Evolutionary conservation across 306 rosid genomes (phyloP), one percentile per base, ranked within the genome.

Genomic region (Begonia fuchsioides): DNA sequence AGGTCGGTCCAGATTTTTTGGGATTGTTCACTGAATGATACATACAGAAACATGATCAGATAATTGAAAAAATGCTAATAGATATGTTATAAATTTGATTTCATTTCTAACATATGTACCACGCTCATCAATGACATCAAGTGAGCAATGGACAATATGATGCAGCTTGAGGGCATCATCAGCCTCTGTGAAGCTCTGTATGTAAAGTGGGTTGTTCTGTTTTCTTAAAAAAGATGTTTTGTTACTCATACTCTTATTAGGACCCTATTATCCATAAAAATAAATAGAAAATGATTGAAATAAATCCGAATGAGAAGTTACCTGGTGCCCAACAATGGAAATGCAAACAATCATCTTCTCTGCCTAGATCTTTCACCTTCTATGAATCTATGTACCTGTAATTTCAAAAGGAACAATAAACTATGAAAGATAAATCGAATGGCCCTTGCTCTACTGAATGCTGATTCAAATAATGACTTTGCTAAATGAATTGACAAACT

Each of bases 101-200:
- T 38, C n/a, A 55, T 19, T 43, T 7, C 47, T 35, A 15, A 11
- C 35, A 49, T 19, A 47, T 13, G 35, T 17, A 90, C 98, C 98
- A 79, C 95, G 79, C 74, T 90, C 95, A 43, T 85, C 98, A 13
- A 90, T 77, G 14, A 90, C 98, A 59, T 90, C 98, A 39, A 90
- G 87, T 39, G 95, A 90, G 66, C 98, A 81, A 56, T 90, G 98
- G 6, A 90, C 95, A 58, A 90, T 85, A 64, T 90, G 98, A 45
- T 85, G 98, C 47, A 85, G 93, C 79, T 90, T 85, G 76, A 90
- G 92, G 60, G 95, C 95, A 68, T 90, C 98, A 60, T 82, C 94
- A 20, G 95, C 95, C 15, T 90, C 95, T 17, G 93, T 81, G 83
- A 90, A 90, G 82, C 98, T 90, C 64, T 90, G 98, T 9, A 85